Evolutionary conservation across 495 filamentous ascomycete species (phyloP).

Genomic region (Xylaria bambusicola): DNA sequence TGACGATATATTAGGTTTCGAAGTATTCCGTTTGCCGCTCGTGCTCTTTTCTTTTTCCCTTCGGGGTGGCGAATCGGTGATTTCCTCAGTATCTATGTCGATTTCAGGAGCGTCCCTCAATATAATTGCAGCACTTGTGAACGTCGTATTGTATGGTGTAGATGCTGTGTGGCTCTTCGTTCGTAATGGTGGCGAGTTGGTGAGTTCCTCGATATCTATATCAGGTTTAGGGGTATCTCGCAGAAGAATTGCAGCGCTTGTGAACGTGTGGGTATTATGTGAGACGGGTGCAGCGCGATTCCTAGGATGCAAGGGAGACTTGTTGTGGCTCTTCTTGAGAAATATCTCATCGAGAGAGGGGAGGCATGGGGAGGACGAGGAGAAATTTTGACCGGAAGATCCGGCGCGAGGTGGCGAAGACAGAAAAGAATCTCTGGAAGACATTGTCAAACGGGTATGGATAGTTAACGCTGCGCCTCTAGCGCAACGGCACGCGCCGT

Average conservation of each 20-base stretch:
- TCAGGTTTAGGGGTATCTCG: slow-evolving; percentile 32
- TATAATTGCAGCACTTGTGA: slow-evolving; percentile 45
- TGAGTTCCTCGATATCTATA: slow-evolving; percentile 33
- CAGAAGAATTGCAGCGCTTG: no score
- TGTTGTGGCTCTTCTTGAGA: slow-evolving; percentile 34
- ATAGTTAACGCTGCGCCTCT: slow-evolving; percentile 36
- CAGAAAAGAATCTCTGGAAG: slow-evolving; percentile 34
- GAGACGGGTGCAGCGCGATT: slow-evolving; percentile 38
- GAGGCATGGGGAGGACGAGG: slow-evolving; percentile 51
- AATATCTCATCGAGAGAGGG: slow-evolving; percentile 44
- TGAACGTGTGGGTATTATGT: slow-evolving; percentile 22
- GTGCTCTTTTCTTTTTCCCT: slow-evolving; percentile 26
- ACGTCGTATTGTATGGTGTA: slow-evolving; percentile 38
- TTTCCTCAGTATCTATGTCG: slow-evolving; percentile 31
- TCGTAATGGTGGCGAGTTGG: slow-evolving; percentile 31
- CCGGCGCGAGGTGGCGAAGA: slow-evolving; percentile 39
- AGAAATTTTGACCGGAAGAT: slow-evolving; percentile 30
- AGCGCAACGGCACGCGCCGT: slow-evolving; percentile 37
- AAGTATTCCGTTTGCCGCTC: slow-evolving; percentile 15
- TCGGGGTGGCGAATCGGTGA: slow-evolving; percentile 24
- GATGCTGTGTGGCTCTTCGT: slow-evolving; percentile 37
- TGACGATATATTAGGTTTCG: neutral
- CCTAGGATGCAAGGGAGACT: slow-evolving; percentile 33
- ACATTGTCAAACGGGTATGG: slow-evolving; percentile 36
- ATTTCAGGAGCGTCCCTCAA: slow-evolving; percentile 34